These are phyloP conservation scores for Prunella vulgaris DNA, from an alignment of 257 asterid species.

Conservation along the genomic window DNA sequence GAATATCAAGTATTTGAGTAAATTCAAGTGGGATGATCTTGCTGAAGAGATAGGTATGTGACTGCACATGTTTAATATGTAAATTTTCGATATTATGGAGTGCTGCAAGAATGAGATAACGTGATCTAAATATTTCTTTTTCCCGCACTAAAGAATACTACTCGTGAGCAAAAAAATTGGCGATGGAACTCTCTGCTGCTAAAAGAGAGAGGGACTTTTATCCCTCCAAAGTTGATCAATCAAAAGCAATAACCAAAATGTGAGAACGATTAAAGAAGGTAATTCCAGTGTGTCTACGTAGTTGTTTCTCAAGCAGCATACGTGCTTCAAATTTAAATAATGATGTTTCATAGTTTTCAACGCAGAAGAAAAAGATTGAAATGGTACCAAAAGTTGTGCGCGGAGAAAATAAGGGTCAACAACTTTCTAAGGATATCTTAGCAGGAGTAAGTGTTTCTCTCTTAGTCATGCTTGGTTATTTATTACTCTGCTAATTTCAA, in stretches of 20 bases:
- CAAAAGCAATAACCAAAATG: slow-evolving; percentile 53
- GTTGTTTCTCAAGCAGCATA: no score
- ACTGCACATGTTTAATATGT: not conserved
- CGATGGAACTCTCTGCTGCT: slow-evolving; percentile 75
- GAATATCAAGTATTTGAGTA: slow-evolving; percentile 94
- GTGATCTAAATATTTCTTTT: slow-evolving; percentile 13
- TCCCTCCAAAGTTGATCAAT: slow-evolving; percentile 72
- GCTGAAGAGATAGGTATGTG: slow-evolving; percentile 68
- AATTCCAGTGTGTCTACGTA: not conserved
- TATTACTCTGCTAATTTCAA: not conserved
- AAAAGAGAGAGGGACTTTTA: slow-evolving; percentile 79
- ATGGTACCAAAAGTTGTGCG: slow-evolving; percentile 49
- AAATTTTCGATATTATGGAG: slow-evolving; percentile 1
- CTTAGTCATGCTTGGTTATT: not conserved
- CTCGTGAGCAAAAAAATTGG: slow-evolving; percentile 69
- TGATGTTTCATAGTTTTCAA: slow-evolving; percentile 2
- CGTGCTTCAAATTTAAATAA: not conserved
- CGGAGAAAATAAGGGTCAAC: slow-evolving; percentile 38
- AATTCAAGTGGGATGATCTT: slow-evolving; percentile 98
- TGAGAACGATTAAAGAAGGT: slow-evolving; percentile 86
- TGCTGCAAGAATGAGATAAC: slow-evolving; percentile 15
- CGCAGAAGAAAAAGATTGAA: slow-evolving; percentile 70
- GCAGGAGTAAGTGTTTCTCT: slow-evolving; percentile 56
- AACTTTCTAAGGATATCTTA: slow-evolving; percentile 56
- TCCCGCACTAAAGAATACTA: slow-evolving; percentile 73